Conservation (phyloP, 2,329 filamentous ascomycete species). For the Colletotrichum sp. region DNA sequence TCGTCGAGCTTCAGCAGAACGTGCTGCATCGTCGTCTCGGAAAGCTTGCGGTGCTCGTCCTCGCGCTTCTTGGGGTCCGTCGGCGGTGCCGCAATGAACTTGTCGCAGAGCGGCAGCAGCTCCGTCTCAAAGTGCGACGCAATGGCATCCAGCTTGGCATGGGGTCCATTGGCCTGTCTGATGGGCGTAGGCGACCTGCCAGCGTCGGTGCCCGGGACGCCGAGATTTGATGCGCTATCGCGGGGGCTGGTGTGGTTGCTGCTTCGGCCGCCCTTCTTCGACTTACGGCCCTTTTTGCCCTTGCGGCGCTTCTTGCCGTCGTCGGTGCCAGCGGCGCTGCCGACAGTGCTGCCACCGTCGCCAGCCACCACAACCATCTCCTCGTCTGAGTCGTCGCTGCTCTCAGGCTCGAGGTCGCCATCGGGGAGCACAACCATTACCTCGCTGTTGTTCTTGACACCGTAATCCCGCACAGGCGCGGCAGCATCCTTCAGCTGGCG, state of each 20-base stretch:
- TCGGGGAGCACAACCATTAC: constrained; percentile 56
- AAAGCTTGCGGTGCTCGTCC: constrained; percentile 77
- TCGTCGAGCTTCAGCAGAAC: constrained; percentile 79
- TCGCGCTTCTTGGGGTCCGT: constrained; percentile 69
- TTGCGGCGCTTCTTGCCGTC: constrained; percentile 40
- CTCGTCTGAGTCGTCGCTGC: constrained; percentile 43
- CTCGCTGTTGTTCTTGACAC: constrained; percentile 65
- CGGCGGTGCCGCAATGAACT: constrained; percentile 69
- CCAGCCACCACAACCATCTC: constrained; percentile 55
- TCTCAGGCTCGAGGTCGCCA: constrained; percentile 40
- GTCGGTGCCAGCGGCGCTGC: constrained; percentile 26
- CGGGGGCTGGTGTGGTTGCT: constrained; percentile 41
- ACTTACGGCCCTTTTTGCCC: constrained; percentile 37
- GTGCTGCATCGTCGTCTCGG: constrained; percentile 78
- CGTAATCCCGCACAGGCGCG: constrained; percentile 63
- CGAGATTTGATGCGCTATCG: constrained; percentile 45
- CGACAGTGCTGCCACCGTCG: constrained; percentile 29
- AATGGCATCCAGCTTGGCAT: constrained; percentile 72
- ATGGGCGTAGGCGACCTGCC: constrained; percentile 45
- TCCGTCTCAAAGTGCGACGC: constrained; percentile 66
- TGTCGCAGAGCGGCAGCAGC: constrained; percentile 68
- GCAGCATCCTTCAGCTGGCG: constrained; percentile 70
- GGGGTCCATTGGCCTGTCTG: constrained; percentile 39
- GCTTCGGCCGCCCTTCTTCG: constrained; percentile 37
- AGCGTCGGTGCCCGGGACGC: constrained; percentile 33